Base-by-base conservation (phyloP, 2,329 filamentous ascomycete genomes). In the Annulohypoxylon truncatum region DNA sequence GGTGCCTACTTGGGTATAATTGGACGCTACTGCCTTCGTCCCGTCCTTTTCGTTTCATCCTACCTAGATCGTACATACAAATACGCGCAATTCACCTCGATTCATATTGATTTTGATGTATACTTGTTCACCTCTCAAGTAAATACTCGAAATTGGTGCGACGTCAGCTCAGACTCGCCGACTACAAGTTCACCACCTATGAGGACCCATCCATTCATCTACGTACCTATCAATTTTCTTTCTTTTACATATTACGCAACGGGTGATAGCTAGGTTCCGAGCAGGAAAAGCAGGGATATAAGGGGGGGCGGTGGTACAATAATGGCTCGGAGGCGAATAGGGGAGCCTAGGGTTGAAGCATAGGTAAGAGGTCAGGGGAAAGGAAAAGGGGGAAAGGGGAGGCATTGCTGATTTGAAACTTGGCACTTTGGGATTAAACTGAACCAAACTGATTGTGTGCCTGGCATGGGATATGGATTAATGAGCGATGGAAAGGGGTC, bases 381-480 rank as follows among this genome's bases (percentile, higher is more conserved):
- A 44, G 44, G 35, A 47, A 24, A 3, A 13, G 38, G 26, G 28
- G 5, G 38, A 20, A 24, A n/a, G 29, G 44, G 56, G 35, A 57
- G 62, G 51, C 28, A 31, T 52, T 28, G 10, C 22, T 53, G 53
- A 42, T 35, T 50, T 44, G 20, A 48, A 40, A n/a, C 35, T 56
- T 9, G 35, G 24, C 38, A 22, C 15, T 48, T 28, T 57, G 26
- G 54, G 54, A 35, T 12, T 20, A 58, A 29, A 58, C 44, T 31
- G 54, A 40, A 50, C 54, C 50, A 38, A 31, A 44, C 47, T 28
- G 35, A 44, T 18, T 54, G 31, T 56, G 52, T 35, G 40, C 35
- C 55, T 61, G 33, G 40, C 24, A 57, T 15, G 59, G 54, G 38
- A 42, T 63, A 66, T 24, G 59, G 64, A 63, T 63, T 59, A 63